Evolutionary conservation across 495 filamentous ascomycete species (phyloP).

Genomic region (Saxophila tyrrhenica): DNA sequence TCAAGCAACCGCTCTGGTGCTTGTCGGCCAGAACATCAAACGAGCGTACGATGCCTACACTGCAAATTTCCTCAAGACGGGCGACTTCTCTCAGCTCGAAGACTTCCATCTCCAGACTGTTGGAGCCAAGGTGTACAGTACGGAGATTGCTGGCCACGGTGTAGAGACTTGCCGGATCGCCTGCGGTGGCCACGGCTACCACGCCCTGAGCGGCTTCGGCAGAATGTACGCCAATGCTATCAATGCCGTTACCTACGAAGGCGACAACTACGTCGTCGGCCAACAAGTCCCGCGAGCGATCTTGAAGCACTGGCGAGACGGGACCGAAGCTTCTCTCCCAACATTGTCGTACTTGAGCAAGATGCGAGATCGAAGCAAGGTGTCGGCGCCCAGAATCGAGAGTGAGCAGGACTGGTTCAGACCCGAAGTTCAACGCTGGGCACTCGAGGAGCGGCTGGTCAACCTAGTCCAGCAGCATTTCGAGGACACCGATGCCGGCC

Average conservation of each 20-base stretch:
- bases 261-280: slow-evolving; percentile 12
- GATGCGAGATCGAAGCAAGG: neutral
- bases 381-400: neutral
- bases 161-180: slow-evolving; percentile 9
- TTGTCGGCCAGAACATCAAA: slow-evolving; percentile 9
- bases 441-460: slow-evolving; percentile 6
- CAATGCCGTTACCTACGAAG: slow-evolving; percentile 13
- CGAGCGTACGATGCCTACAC: slow-evolving; percentile 10
- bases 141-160: slow-evolving; percentile 10
- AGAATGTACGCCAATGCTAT: slow-evolving; percentile 13
- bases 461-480: slow-evolving; percentile 6
- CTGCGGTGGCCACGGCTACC: slow-evolving; percentile 12
- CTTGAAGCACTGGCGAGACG: slow-evolving; percentile 7
- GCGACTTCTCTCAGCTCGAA: slow-evolving; percentile 14
- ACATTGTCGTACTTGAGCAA: slow-evolving; percentile 4
- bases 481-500: slow-evolving; percentile 7
- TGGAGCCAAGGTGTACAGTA: slow-evolving; percentile 12
- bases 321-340: slow-evolving; percentile 2
- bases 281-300: slow-evolving; percentile 12
- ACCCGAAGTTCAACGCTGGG: slow-evolving; percentile 9
- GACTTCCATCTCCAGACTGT: slow-evolving; percentile 14
- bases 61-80: slow-evolving; percentile 3
- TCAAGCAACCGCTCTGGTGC: slow-evolving; percentile 9
- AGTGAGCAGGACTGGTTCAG: slow-evolving; percentile 3
- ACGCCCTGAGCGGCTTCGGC: slow-evolving; percentile 10